Base-by-base conservation (phyloP, 306 rosid genomes). In the Castanea mollissima region DNA sequence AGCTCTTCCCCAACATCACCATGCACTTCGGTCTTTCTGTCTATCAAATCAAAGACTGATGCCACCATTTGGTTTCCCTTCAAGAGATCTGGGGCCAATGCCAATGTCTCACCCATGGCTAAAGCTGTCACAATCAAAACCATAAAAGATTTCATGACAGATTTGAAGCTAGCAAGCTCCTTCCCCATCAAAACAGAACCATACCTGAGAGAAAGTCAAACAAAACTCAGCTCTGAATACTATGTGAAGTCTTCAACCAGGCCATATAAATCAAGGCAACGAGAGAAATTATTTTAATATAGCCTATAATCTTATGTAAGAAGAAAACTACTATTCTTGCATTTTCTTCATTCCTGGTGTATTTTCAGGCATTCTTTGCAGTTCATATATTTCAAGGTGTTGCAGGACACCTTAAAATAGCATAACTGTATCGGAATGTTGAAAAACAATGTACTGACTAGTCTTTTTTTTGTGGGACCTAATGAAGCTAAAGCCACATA, bases 11-110 rank as follows among this genome's bases (percentile, higher is more conserved):
- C 97, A 1, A 38, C 57, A 32, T 92, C 96, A 2, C 89, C 86
- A 1, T 44, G 38, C 70, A 95, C 80, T 78, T 85, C 96, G 18
- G 98, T 80, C 80, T 87, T 88, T 60, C 97, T 86, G 74, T 92
- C 98, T 82, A 88, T 70, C 76, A 93, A 86, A 71, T 95, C 97
- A 60, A 95, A 92, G 78, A 95, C 96, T 0, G 99, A 95, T 49
- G 98, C 96, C 71, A 85, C 96, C 99, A 92, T 95, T 83, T 95
- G 97, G 79, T 90, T 92, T 78, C 99, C 99, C 81, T 91, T 95
- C 80, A 95, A 75, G 70, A 95, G 97, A 81, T 95, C 99, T 1
- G 98, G 99, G 44, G 97, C 98, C 62, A 95, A 29, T 18, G 99
- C 98, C 84, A 95, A 81, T 51, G 94, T 87, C 82, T 91, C 99